Base-by-base conservation (phyloP, 371 early-diverging fungal species). In the Amoeboradix gromovi region DNA sequence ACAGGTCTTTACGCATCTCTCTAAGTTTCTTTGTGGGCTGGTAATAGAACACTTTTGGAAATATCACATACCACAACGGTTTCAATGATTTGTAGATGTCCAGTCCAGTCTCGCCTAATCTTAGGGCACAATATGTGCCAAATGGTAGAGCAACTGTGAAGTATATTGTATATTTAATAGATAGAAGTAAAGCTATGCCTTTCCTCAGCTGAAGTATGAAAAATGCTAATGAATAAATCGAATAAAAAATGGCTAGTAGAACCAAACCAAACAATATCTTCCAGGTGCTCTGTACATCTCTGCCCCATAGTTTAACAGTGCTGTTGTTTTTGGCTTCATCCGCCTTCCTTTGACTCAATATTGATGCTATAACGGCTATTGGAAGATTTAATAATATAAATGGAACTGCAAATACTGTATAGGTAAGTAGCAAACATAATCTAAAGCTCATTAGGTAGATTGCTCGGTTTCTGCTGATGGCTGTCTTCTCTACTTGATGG, bases 271-370 rank as follows among this genome's bases (percentile, higher is more conserved):
- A 86, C n/a, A 91, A 75, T 1, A 94, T 79, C 73, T 94, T 94
- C 97, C 96, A 95, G 17, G 95, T 92, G 0, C 92, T 90, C 12
- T 95, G 75, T 2, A 96, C 95, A 75, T 96, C 97, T 66, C 85
- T 82, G 27, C 91, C 97, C 30, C 81, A 81, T 71, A 95, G 83
- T 74, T 96, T 96, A 69, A 96, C 94, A 29, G 85, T 84, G 2
- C 93, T 92, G 22, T 81, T 85, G 0, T 84, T 86, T 68, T 89
- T 78, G 0, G 95, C 97, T 73, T 91, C 91, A 79, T 74, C 67
- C 1, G 73, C 89, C 75, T 91, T 92, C 69, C 80, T 79, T 65
- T 83, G 77, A 73, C 88, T 87, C 69, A 86, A 79, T 1, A 81
- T 75, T 31, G 81, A 80, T 1, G 89, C 85, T 16, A 88, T 78